phyloP scores from a whole-genome alignment of 225 moss, liverwort and hornwort species.

The Thuidium tamariscinum region DNA sequence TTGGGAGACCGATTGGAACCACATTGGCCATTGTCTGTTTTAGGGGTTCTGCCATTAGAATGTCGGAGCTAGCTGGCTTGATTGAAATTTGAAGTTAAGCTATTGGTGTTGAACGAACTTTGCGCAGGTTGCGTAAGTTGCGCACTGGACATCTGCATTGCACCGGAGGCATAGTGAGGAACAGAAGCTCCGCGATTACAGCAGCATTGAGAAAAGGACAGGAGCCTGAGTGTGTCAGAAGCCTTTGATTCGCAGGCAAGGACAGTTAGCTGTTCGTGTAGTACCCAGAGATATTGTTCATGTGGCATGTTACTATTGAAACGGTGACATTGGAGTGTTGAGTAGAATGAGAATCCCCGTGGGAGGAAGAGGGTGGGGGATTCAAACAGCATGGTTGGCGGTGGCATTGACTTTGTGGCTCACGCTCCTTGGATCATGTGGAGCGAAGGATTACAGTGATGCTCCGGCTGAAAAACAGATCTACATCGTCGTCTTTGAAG shows the following conservation, averaged over 20 bases:
- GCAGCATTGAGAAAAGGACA: not conserved
- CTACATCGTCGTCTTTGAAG: constrained; percentile 24
- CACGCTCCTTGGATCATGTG: not conserved
- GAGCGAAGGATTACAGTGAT: not conserved
- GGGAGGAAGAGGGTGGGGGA: constrained; percentile 5
- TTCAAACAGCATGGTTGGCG: not conserved
- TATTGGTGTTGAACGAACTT: not conserved
- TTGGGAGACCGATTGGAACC: not conserved
- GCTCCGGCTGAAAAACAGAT: not conserved
- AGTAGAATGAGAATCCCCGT: constrained; percentile 15
- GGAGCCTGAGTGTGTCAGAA: not conserved
- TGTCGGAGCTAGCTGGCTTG: not conserved
- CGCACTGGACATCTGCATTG: not conserved
- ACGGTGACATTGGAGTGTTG: not conserved
- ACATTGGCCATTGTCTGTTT: not conserved
- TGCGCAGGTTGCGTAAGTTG: not conserved
- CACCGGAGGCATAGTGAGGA: not conserved
- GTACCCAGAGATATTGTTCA: not conserved
- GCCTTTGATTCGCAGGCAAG: not conserved
- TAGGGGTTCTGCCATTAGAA: not conserved
- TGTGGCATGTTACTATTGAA: not conserved
- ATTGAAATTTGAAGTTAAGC: not conserved
- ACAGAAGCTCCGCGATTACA: not conserved
- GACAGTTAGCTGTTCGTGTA: not conserved
- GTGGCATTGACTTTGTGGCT: not conserved